phyloP scores from a whole-genome alignment of 2,329 filamentous ascomycete species.

The Setomelanomma holmii region DNA sequence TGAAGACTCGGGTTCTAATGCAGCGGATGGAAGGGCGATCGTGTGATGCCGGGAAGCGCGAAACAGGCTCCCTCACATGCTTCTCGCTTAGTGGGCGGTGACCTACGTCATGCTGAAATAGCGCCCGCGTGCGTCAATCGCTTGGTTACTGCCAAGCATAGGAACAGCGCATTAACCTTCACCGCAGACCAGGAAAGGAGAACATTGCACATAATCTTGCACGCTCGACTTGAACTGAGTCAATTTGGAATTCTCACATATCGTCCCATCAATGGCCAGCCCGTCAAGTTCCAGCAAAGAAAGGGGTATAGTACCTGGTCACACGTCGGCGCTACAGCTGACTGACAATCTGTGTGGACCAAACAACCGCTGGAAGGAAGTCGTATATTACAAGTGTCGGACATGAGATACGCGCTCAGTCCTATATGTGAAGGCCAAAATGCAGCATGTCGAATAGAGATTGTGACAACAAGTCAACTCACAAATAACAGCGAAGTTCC shows the following conservation, averaged over 20 bases:
- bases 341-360: slow-evolving; percentile 3
- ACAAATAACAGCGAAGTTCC: not conserved
- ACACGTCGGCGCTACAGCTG: slow-evolving; percentile 3
- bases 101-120: slow-evolving; percentile 23
- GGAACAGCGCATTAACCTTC: slow-evolving; percentile 17
- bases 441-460: slow-evolving; percentile 7
- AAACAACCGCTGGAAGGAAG: not conserved
- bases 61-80: slow-evolving; percentile 39
- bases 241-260: too few species aligned
- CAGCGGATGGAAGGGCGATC: slow-evolving; percentile 24
- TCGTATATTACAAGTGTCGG: slow-evolving; percentile 2
- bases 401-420: not conserved
- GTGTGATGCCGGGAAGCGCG: slow-evolving; percentile 30
- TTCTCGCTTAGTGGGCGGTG: slow-evolving; percentile 25
- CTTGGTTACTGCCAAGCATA: slow-evolving; percentile 17
- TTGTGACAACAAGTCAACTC: slow-evolving; percentile 6
- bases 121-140: slow-evolving; percentile 9
- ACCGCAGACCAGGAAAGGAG: not conserved
- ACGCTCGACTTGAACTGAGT: too few species aligned
- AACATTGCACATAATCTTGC: too few species aligned
- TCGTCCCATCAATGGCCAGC: not conserved
- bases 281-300: not conserved
- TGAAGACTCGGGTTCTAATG: slow-evolving; percentile 13
- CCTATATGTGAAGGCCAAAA: not conserved
- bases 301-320: slow-evolving; percentile 34